Base-by-base conservation (phyloP, 768 basidiomycete genomes). In the Tulasnella sp. region DNA sequence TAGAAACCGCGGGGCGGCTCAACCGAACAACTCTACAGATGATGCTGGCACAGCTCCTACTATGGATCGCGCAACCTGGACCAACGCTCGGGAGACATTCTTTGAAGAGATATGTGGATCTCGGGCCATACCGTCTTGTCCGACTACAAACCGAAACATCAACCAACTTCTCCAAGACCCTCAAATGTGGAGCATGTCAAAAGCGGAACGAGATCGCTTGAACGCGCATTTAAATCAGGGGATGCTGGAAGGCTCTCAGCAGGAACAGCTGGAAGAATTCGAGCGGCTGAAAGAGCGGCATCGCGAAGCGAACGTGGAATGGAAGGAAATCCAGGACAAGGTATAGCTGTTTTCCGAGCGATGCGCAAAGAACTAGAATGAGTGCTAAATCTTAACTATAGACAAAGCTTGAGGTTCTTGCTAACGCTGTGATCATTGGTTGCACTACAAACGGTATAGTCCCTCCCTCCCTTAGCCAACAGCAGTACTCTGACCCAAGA, bases 381-480 rank as follows among this genome's bases (percentile, higher is more conserved):
- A 37, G 12, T 46, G 8, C 42, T 40, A 46, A 75, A 81, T 0
- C 87, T 92, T 42, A 9, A 48, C 16, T 37, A n/a, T 82, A 94
- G 93, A 85, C 87, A 75, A 88, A 91, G 16, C 89, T 91, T 0
- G 87, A 88, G 7, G 85, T 95, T 8, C 86, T 95, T 5, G 84
- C 85, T 41, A 84, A 87, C 5, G 87, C 89, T 0, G 89, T 93
- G 83, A 88, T 95, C 31, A 89, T 94, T 72, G 94, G 92, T 9
- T 94, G 93, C 81, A 95, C 94, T 0, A 94, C 93, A 0, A 94
- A 91, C 34, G 93, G 93, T 92, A 84, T 64, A 28, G 40, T 12
- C 41, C 8, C 4, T 28, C 20, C 72, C n/a, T 16, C 16, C 64
- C 64, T 34, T 37, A 5, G 64, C n/a, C 44, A 24, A 20, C 16